Evolutionary conservation across 768 basidiomycete species (phyloP).

Genomic region (Tephrocybe rancida): DNA sequence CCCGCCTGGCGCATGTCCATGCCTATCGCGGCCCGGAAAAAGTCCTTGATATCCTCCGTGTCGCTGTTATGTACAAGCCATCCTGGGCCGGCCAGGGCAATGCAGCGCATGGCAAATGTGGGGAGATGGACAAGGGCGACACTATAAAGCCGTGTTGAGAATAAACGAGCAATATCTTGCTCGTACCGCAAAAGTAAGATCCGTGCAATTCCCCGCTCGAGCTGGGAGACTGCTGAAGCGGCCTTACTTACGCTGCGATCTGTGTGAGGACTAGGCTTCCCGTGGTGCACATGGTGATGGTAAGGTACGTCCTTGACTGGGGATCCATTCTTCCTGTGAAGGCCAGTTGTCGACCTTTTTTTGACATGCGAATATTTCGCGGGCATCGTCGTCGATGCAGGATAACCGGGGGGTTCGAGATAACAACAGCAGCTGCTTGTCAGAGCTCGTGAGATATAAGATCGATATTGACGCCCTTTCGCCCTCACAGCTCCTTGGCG

Average conservation of each 20-base stretch:
- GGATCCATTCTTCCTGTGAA: conserved; percentile 46
- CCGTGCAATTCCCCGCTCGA: conserved; percentile 70
- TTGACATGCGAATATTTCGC: conserved; percentile 79
- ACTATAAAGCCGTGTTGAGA: conserved; percentile 68
- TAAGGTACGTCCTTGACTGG: conserved; percentile 33
- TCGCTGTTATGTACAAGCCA: conserved; percentile 73
- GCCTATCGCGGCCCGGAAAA: conserved; percentile 65
- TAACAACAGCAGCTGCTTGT: too few relatives aligned
- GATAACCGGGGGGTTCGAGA: too few relatives aligned
- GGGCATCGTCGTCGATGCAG: conserved; percentile 49
- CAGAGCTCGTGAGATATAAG: too few relatives aligned
- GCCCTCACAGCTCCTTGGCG: not conserved
- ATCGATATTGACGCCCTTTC: not conserved
- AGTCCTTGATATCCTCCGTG: conserved; percentile 73
- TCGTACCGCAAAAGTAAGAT: conserved; percentile 72
- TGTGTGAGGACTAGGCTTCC: conserved; percentile 46
- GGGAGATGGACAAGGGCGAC: conserved; percentile 69
- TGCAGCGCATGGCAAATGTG: conserved; percentile 66
- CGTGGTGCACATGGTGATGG: too few relatives aligned
- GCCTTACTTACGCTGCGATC: conserved; percentile 59
- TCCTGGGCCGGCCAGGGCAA: conserved; percentile 60
- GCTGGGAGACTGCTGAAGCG: conserved; percentile 61
- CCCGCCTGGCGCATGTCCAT: conserved; percentile 83
- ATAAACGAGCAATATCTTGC: conserved; percentile 74
- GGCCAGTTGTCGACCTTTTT: conserved; percentile 54